Conservation (phyloP, 192 early-diverging fungal genomes). For the Obelidium mucronatum region DNA sequence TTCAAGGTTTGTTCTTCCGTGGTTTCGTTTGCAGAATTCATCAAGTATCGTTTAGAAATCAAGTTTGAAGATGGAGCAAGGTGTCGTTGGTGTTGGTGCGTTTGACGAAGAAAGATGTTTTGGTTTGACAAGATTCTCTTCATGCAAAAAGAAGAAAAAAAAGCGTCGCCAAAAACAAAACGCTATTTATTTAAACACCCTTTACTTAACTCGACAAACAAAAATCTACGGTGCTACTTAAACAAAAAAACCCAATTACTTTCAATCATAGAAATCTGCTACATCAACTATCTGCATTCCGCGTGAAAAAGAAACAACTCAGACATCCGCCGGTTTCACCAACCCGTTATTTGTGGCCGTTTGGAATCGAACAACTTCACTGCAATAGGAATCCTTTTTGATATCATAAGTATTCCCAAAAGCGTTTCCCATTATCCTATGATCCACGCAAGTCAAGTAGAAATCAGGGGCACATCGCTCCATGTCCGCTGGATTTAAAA, state of each 20-base stretch:
- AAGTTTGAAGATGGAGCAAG: too few relatives aligned
- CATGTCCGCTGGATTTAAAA: slow-evolving; percentile 8
- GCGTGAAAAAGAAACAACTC: too few relatives aligned
- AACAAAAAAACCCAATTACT: background rate
- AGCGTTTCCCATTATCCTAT: slow-evolving; percentile 11
- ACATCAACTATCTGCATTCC: too few relatives aligned
- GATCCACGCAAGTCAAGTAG: slow-evolving; percentile 19
- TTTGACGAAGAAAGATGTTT: background rate
- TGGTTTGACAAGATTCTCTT: background rate
- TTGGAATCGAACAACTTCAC: background rate
- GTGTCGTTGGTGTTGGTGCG: background rate
- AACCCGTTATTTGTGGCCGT: background rate
- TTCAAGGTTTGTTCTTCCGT: background rate
- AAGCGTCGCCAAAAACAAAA: too few relatives aligned
- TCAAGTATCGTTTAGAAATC: too few relatives aligned
- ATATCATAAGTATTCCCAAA: slow-evolving; percentile 17
- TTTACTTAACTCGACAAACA: background rate
- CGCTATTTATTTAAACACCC: too few relatives aligned
- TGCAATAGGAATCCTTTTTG: background rate
- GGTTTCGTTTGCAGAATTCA: background rate
- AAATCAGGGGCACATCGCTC: slow-evolving; percentile 26
- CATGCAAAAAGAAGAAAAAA: too few relatives aligned
- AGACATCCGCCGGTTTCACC: background rate
- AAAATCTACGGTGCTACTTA: background rate
- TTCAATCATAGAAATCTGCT: too few relatives aligned